phyloP scores from a whole-genome alignment of 2,329 filamentous ascomycete genomes.

The Ophiosphaerella korrae region DNA sequence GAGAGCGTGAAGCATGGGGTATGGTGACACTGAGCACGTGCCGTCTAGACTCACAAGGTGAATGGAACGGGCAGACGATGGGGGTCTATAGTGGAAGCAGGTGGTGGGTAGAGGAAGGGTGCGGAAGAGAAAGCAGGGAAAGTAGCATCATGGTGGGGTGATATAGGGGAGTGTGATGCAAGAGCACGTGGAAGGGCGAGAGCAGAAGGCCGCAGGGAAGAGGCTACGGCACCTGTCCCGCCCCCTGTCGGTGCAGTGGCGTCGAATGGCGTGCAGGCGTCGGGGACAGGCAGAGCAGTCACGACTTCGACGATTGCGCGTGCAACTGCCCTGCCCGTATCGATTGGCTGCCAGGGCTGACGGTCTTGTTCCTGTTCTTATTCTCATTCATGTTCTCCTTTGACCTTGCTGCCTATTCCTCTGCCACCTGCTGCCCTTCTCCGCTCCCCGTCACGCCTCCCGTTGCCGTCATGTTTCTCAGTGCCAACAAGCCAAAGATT shows the following conservation, averaged over 20 bases:
- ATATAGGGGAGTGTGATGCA: neutral
- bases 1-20: neutral
- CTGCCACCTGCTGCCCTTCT: slow-evolving; percentile 10
- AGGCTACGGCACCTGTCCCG: neutral
- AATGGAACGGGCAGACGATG: no score
- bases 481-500: slow-evolving; percentile 37
- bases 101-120: no score
- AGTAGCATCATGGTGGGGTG: no score
- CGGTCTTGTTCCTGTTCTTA: slow-evolving; percentile 2
- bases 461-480: slow-evolving; percentile 34
- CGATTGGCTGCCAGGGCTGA: neutral
- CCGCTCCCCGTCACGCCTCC: slow-evolving; percentile 2
- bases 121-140: no score
- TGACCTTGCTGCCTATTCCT: slow-evolving; percentile 7
- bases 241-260: slow-evolving; percentile 27
- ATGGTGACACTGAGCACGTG: neutral
- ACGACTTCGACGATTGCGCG: slow-evolving; percentile 12
- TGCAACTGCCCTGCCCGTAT: slow-evolving; percentile 9
- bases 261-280: slow-evolving; percentile 22
- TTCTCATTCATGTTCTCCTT: slow-evolving; percentile 21
- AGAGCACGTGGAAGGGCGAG: neutral
- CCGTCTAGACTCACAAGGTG: no score
- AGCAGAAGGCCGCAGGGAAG: no score
- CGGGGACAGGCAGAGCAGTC: slow-evolving; percentile 13
- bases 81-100: no score